Evolutionary conservation across 2,329 filamentous ascomycete genomes (phyloP).

Genomic region (Hirsutella thompsonii): DNA sequence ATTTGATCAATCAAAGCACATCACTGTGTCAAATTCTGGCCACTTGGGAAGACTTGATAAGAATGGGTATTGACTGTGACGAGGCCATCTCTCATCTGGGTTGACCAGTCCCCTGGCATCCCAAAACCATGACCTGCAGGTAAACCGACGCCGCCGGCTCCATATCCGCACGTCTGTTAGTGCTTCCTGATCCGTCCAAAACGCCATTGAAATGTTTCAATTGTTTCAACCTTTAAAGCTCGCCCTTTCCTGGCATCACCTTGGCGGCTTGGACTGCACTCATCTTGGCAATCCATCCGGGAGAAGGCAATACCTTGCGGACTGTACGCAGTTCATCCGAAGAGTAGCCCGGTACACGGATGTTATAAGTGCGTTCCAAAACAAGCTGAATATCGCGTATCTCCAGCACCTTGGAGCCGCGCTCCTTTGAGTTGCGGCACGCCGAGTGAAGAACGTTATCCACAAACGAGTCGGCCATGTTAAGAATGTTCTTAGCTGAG

Average conservation of each 20-base stretch:
- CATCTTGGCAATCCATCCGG: conserved; percentile 93
- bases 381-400: conserved; percentile 76
- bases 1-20: too few species aligned
- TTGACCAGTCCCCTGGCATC: too few species aligned
- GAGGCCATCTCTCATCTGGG: too few species aligned
- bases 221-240: conserved; percentile 11
- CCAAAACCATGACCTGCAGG: too few species aligned
- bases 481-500: conserved; percentile 60
- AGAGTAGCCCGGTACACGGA: conserved; percentile 85
- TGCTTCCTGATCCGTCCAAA: too few species aligned
- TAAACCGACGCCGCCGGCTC: too few species aligned
- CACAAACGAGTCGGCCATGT: conserved; percentile 86
- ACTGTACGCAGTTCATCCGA: conserved; percentile 91
- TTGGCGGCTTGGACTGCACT: conserved; percentile 92
- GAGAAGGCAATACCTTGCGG: conserved; percentile 78
- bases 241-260: conserved; percentile 51
- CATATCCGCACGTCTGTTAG: too few species aligned
- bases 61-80: too few species aligned
- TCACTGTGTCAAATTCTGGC: too few species aligned
- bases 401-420: conserved; percentile 80
- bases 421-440: conserved; percentile 85
- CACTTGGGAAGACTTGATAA: too few species aligned
- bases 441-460: conserved; percentile 80
- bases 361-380: conserved; percentile 76
- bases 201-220: too few species aligned